Evolutionary conservation across 1,284 basidiomycete species (phyloP).

Genomic region (Porogramme epimiltina): DNA sequence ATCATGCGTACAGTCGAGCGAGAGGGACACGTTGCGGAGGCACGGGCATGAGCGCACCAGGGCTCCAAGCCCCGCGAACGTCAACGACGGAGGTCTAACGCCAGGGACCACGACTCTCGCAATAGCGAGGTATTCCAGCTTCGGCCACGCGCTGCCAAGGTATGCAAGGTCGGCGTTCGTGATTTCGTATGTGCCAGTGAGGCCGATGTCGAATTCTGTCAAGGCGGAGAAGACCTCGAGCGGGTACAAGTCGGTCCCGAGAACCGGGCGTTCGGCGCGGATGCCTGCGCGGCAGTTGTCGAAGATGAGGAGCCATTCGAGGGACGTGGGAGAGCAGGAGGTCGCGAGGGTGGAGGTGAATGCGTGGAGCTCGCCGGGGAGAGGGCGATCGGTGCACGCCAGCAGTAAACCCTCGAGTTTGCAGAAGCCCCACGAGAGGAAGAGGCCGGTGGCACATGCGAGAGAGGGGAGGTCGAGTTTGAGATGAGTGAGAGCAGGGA

Average conservation of each 20-base stretch:
- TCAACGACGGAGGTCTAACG: constrained; percentile 2
- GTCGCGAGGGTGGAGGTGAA: neutral
- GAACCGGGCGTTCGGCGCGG: neutral
- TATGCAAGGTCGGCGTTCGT: neutral
- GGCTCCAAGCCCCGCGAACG: constrained; percentile 8
- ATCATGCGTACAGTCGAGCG: constrained; percentile 3
- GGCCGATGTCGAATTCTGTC: constrained; percentile 8
- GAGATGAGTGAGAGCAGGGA: constrained; percentile 5
- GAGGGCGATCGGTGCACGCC: neutral
- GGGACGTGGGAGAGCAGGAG: neutral
- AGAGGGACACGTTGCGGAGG: constrained; percentile 3
- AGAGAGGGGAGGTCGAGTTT: constrained; percentile 4
- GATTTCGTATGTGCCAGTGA: constrained; percentile 4
- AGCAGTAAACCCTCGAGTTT: constrained; percentile 3
- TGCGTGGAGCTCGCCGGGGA: neutral
- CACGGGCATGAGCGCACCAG: constrained; percentile 1
- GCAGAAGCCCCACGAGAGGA: constrained; percentile 3
- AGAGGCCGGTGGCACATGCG: constrained; percentile 9
- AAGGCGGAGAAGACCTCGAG: constrained; percentile 2
- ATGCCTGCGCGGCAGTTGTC: neutral
- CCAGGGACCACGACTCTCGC: constrained; percentile 3
- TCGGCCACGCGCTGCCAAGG: neutral
- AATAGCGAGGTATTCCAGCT: constrained; percentile 8
- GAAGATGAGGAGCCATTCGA: neutral
- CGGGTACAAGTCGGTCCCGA: neutral